These are phyloP conservation scores for Rhytidhysteron rufulum DNA, from an alignment of 2,329 filamentous ascomycete species.

Conservation along the genomic window DNA sequence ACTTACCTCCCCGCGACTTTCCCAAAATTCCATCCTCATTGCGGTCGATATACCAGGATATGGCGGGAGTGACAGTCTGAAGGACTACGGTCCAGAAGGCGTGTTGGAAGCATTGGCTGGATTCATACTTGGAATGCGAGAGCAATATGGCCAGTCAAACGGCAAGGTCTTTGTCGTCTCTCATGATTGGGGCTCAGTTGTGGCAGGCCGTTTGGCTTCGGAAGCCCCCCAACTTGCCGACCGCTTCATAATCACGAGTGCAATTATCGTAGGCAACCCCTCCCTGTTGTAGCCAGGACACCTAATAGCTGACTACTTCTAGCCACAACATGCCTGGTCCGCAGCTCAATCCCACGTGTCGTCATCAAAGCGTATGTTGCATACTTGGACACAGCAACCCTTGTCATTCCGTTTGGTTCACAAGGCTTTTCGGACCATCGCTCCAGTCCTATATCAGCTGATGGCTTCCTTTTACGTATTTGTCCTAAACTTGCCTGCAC, in stretches of 20 bases:
- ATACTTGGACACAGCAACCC: slow-evolving; percentile 44
- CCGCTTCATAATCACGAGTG: slow-evolving; percentile 53
- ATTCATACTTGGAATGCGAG: slow-evolving; percentile 50
- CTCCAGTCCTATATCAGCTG: slow-evolving; percentile 48
- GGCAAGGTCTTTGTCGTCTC: slow-evolving; percentile 44
- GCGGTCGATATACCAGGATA: slow-evolving; percentile 58
- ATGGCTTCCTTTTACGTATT: slow-evolving; percentile 53
- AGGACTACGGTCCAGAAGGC: slow-evolving; percentile 47
- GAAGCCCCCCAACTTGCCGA: slow-evolving; percentile 55
- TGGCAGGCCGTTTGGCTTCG: slow-evolving; percentile 54
- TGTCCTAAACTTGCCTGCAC: slow-evolving; percentile 48
- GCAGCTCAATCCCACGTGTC: slow-evolving; percentile 40
- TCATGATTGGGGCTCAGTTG: slow-evolving; percentile 54
- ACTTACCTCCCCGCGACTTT: slow-evolving; percentile 38
- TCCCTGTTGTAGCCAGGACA: not conserved
- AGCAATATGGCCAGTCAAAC: slow-evolving; percentile 33
- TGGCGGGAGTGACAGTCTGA: slow-evolving; percentile 53
- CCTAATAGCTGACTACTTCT: not conserved
- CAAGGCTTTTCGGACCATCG: slow-evolving; percentile 41
- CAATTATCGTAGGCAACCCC: slow-evolving; percentile 47
- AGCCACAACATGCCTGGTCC: slow-evolving; percentile 41
- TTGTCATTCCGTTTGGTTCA: slow-evolving; percentile 43
- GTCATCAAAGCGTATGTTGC: slow-evolving; percentile 49
- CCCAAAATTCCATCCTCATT: slow-evolving; percentile 44
- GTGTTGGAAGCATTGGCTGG: slow-evolving; percentile 52